Conservation (phyloP, 345 rosid genomes). For the Linum usitatissimum region DNA sequence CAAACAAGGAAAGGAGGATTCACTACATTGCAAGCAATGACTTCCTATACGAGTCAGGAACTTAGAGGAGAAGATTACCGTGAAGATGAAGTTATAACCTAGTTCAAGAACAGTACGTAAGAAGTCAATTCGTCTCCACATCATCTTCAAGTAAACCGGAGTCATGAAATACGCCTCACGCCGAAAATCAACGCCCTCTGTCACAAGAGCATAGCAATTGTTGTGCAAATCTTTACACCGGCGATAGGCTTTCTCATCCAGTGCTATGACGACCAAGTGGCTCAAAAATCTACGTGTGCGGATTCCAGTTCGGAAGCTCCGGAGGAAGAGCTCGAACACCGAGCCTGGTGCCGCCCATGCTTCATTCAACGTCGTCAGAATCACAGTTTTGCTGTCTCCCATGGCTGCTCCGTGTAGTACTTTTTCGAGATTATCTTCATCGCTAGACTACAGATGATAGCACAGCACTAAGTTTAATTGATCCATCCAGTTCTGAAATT, state of each 20-base stretch:
- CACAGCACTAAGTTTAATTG: neutral
- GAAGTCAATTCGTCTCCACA: slow-evolving; percentile 60
- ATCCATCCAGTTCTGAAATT: neutral
- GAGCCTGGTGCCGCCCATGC: slow-evolving; percentile 76
- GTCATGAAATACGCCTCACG: slow-evolving; percentile 83
- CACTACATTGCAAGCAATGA: neutral
- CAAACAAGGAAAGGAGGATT: neutral
- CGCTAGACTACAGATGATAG: slow-evolving; percentile 1
- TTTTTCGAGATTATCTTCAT: slow-evolving; percentile 42
- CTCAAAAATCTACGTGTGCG: slow-evolving; percentile 49
- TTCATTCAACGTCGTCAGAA: slow-evolving; percentile 68
- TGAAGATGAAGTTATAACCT: slow-evolving; percentile 48
- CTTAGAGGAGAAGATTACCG: neutral
- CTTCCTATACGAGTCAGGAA: neutral
- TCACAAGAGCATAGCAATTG: slow-evolving; percentile 61
- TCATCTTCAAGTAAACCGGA: slow-evolving; percentile 44
- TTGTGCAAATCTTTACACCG: slow-evolving; percentile 47
- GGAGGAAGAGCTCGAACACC: slow-evolving; percentile 58
- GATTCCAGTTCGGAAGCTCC: slow-evolving; percentile 60
- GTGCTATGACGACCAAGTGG: slow-evolving; percentile 64
- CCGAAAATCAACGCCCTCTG: slow-evolving; percentile 59
- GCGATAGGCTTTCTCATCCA: slow-evolving; percentile 52
- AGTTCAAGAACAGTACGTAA: slow-evolving; percentile 32
- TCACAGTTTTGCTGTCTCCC: slow-evolving; percentile 41
- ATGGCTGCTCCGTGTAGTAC: slow-evolving; percentile 53